Base-by-base conservation (phyloP, 257 asterid species). In the Petrea volubilis region DNA sequence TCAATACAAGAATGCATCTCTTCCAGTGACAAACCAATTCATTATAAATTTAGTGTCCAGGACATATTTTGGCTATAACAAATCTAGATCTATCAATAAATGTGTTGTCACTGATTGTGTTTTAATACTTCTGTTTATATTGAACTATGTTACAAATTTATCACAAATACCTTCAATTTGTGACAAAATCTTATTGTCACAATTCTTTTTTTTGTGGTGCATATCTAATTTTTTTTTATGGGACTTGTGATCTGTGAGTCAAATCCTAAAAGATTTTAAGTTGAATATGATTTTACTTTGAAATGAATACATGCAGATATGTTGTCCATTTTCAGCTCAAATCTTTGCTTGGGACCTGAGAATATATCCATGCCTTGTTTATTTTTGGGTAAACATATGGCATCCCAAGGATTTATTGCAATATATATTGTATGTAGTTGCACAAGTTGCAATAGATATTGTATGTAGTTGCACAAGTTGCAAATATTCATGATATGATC, bases 341-440 rank as follows among this genome's bases (percentile, higher is more conserved):
- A 77, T 77, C 77, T 77, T 71, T 64, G 73, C 7, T 72, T 77
- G 81, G 77, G 81, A 15, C 71, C 52, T 71, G 74, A 51, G 70
- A 71, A 77, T 77, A 77, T 71, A 77, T 77, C 17, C 6, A 57
- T 77, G 77, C 77, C 77, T 70, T 49, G 81, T 38, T 49, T 8
- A 77, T 71, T 71, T 77, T 21, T 47, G 77, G 71, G 13, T 28
- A 71, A 49, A 58, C 73, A 77, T 50, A 77, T 38, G 47, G 74
- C 56, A 77, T 77, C 70, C 29, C 40, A 46, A 59, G 43, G 70
- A 64, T 59, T 76, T 76, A 36, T 34, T 76, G 69, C 64, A 64
- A 53, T 56, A 55, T 60, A 40, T 34, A 34, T 34, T 34, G 9
- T 7, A n/a, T 58, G 17, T 33, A 31, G 14, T 17, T 60, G 47